A percentile compares a stretch with the other conserved stretches of the same genome.
Evolutionary conservation across 192 early-diverging fungal species (phyloP).

Genomic region (Jimgerdemannia lactiflua): DNA sequence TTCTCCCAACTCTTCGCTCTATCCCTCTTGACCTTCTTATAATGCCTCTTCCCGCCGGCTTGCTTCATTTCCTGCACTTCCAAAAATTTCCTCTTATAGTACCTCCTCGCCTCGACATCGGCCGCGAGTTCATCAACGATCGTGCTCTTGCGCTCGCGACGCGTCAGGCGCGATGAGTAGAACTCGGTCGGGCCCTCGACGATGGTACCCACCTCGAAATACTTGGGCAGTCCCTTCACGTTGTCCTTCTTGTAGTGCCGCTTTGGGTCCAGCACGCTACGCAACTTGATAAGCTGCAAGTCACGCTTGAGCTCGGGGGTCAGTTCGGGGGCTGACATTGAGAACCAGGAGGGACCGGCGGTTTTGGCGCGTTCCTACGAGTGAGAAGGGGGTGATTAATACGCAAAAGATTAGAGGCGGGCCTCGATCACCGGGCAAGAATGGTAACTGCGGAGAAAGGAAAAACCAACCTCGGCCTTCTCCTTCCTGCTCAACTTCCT

Average conservation of each 20-base stretch:
- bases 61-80: constrained; percentile 68
- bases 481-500: constrained; percentile 8
- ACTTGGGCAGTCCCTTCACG: constrained; percentile 71
- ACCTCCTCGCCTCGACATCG: constrained; percentile 66
- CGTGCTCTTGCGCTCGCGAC: constrained; percentile 80
- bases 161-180: constrained; percentile 81
- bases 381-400: not conserved
- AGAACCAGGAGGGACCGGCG: constrained; percentile 76
- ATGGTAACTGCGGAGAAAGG: not conserved
- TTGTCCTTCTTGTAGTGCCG: constrained; percentile 85
- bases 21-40: constrained; percentile 48
- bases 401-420: not conserved
- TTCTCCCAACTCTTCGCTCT: constrained; percentile 41
- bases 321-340: constrained; percentile 78
- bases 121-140: constrained; percentile 88
- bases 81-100: constrained; percentile 85
- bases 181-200: constrained; percentile 87
- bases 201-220: constrained; percentile 95
- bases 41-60: constrained; percentile 49
- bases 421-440: not conserved
- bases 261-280: constrained; percentile 90
- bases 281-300: constrained; percentile 79
- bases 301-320: constrained; percentile 91
- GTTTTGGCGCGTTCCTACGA: constrained; percentile 24
- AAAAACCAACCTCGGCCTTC: not conserved